A percentile compares a stretch with the other conserved stretches of the same genome.
Evolutionary conservation across 805 yeast genomes (phyloP).

Genomic region (Peterozyma toletana): DNA sequence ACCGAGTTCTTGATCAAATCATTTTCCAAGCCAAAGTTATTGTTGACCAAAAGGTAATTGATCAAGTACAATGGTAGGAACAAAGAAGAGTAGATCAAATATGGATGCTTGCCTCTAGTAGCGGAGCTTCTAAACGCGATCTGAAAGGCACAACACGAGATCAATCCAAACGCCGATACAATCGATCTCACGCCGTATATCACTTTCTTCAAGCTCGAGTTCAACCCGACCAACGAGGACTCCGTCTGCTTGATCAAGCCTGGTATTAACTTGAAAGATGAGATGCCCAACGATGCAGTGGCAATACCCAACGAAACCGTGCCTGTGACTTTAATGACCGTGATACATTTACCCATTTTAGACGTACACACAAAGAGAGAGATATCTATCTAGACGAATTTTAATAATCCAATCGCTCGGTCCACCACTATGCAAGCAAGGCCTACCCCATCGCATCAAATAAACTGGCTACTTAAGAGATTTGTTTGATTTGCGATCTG

Average conservation of each 20-base stretch:
- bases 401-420: no score
- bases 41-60: conserved; percentile 15
- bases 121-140: conserved; percentile 55
- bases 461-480: no score
- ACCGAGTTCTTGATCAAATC: conserved; percentile 13
- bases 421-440: no score
- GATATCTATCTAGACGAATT: no score
- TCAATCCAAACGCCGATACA: conserved; percentile 30
- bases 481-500: no score
- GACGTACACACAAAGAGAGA: neutral
- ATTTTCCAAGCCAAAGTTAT: conserved; percentile 18
- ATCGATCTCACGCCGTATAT: conserved; percentile 16
- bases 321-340: conserved; percentile 55
- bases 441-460: no score
- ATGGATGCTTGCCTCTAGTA: conserved; percentile 57
- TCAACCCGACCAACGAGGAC: conserved; percentile 10
- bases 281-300: conserved; percentile 41
- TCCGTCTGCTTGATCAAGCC: conserved; percentile 19
- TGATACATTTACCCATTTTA: conserved; percentile 46
- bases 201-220: conserved; percentile 9
- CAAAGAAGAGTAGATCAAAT: conserved; percentile 56
- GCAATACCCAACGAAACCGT: conserved; percentile 62
- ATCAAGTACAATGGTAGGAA: conserved; percentile 40
- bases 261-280: conserved; percentile 15
- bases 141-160: conserved; percentile 44